These are phyloP conservation scores for Brachypodium distachyon DNA, from an alignment of 202 grass and related monocot species.

Conservation along the genomic window DNA sequence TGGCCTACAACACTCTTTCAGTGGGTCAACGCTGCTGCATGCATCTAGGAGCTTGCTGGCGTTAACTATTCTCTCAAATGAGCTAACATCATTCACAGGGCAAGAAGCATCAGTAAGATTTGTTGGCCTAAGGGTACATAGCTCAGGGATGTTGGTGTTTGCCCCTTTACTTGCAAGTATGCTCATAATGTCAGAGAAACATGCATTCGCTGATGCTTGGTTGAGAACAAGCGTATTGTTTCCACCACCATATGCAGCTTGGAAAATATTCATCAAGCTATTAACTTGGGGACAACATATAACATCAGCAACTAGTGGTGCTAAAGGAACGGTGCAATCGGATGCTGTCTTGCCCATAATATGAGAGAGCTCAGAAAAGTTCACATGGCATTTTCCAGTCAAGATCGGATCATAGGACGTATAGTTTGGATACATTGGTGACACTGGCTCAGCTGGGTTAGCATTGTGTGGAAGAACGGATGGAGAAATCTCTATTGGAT, in stretches of 20 bases:
- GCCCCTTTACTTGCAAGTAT: conserved; percentile 78
- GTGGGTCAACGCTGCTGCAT: conserved; percentile 71
- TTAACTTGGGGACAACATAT: conserved; percentile 98
- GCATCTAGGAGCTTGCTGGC: conserved; percentile 79
- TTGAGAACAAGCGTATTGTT: conserved; percentile 61
- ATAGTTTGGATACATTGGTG: conserved; percentile 87
- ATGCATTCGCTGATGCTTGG: conserved; percentile 64
- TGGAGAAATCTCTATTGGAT: conserved; percentile 90
- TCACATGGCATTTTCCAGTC: conserved; percentile 79
- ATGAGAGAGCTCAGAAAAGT: conserved; percentile 65
- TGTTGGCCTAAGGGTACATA: conserved; percentile 69
- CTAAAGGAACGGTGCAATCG: conserved; percentile 83
- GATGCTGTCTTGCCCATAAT: conserved; percentile 73
- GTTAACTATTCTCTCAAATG: conserved; percentile 87
- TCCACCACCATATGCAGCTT: conserved; percentile 59
- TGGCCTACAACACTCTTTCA: conserved; percentile 95
- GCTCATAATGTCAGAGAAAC: conserved; percentile 80
- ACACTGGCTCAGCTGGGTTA: conserved; percentile 65
- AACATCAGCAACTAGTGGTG: conserved; percentile 77
- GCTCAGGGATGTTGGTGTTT: conserved; percentile 64
- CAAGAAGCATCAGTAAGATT: conserved; percentile 86
- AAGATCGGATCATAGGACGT: conserved; percentile 76
- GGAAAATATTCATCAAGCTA: conserved; percentile 93
- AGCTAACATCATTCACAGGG: conserved; percentile 70
- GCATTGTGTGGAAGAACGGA: conserved; percentile 63